phyloP scores from a whole-genome alignment of 768 basidiomycete genomes.

The Pleurotus citrinopileatus region DNA sequence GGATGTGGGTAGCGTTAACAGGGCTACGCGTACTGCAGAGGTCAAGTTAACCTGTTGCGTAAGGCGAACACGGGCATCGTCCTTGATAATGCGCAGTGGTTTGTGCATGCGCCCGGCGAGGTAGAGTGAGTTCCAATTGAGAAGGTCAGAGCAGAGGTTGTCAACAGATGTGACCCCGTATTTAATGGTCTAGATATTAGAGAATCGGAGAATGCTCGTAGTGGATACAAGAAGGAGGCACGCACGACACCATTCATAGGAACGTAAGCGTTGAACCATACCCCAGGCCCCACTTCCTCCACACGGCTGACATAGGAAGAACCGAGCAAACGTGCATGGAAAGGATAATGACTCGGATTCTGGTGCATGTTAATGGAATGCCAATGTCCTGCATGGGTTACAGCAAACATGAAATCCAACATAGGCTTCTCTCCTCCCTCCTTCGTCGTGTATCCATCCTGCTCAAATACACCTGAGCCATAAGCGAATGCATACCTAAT shows the following conservation, averaged over 20 bases:
- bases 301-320: conserved; percentile 77
- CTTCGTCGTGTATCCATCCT: conserved; percentile 66
- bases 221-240: conserved; percentile 14
- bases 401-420: conserved; percentile 97
- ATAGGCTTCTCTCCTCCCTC: conserved; percentile 53
- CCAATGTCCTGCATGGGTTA: conserved; percentile 90
- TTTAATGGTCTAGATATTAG: conserved; percentile 72
- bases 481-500: conserved; percentile 98
- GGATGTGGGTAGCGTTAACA: conserved; percentile 77
- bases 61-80: conserved; percentile 87
- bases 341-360: conserved; percentile 86
- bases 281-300: conserved; percentile 75
- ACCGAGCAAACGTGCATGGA: conserved; percentile 84
- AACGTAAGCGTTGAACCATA: conserved; percentile 96
- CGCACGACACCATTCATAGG: conserved; percentile 82
- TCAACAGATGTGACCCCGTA: conserved; percentile 95
- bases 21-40: conserved; percentile 86
- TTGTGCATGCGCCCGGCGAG: conserved; percentile 97
- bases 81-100: conserved; percentile 88
- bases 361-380: conserved; percentile 95
- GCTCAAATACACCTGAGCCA: conserved; percentile 93
- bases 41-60: conserved; percentile 93
- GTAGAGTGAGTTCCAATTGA: conserved; percentile 93
- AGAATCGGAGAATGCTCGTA: neutral
- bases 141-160: conserved; percentile 82